Conservation (phyloP, 1,284 basidiomycete genomes). For the Boletus mariae region DNA sequence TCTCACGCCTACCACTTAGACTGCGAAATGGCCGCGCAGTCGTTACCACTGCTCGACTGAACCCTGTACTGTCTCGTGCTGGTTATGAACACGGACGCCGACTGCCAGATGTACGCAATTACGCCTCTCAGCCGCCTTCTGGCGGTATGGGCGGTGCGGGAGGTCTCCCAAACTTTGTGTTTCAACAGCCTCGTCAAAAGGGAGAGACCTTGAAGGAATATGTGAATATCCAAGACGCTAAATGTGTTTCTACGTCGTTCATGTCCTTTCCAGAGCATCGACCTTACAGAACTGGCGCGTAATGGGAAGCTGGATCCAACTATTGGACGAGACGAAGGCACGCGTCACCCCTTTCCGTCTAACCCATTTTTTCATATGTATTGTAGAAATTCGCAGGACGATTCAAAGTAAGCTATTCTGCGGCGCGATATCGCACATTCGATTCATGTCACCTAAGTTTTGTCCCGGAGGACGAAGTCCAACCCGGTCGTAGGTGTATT, state of each 20-base stretch:
- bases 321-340: slow-evolving; percentile 84
- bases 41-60: slow-evolving; percentile 3
- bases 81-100: not conserved
- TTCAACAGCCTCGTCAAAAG: slow-evolving; percentile 59
- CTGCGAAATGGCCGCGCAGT: slow-evolving; percentile 19
- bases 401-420: slow-evolving; percentile 69
- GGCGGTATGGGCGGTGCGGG: slow-evolving; percentile 34
- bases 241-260: not conserved
- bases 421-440: too few species aligned
- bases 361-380: not conserved
- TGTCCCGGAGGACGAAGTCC: slow-evolving; percentile 80
- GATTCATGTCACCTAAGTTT: slow-evolving; percentile 40
- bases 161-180: slow-evolving; percentile 54
- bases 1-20: slow-evolving; percentile 17
- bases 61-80: not conserved
- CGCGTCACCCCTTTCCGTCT: slow-evolving; percentile 11
- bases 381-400: slow-evolving; percentile 79
- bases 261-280: slow-evolving; percentile 56
- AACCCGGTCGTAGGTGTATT: slow-evolving; percentile 71
- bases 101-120: slow-evolving; percentile 11
- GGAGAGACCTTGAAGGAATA: slow-evolving; percentile 84
- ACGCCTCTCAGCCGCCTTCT: slow-evolving; percentile 34
- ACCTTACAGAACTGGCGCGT: slow-evolving; percentile 80
- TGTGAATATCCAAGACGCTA: slow-evolving; percentile 41
- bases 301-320: slow-evolving; percentile 87